Evolutionary conservation across 805 yeast species (phyloP).

Genomic region (Saturnispora halmiae): DNA sequence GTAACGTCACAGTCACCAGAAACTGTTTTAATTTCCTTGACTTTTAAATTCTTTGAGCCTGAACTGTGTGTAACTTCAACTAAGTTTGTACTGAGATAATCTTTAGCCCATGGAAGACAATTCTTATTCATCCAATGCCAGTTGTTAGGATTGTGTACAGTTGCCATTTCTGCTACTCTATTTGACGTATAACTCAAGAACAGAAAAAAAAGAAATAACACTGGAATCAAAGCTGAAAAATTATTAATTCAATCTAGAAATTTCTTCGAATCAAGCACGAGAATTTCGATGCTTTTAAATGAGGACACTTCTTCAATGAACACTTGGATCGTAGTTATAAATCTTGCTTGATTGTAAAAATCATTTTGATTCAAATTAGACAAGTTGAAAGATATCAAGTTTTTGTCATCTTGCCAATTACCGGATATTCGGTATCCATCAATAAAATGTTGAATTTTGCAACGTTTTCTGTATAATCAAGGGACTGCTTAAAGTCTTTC

Average conservation of each 20-base stretch:
- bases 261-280: background rate
- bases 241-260: too few species aligned
- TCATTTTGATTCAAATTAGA: background rate
- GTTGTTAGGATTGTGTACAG: constrained; percentile 88
- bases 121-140: constrained; percentile 99
- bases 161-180: constrained; percentile 38
- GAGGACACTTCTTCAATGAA: constrained; percentile 7
- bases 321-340: constrained; percentile 12
- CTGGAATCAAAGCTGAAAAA: too few species aligned
- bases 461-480: background rate
- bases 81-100: constrained; percentile 58
- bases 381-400: constrained; percentile 15
- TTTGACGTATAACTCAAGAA: too few species aligned
- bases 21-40: constrained; percentile 34
- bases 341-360: constrained; percentile 1
- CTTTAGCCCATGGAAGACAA: constrained; percentile 83
- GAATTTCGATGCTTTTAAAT: background rate
- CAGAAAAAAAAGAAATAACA: too few species aligned
- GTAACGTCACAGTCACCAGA: constrained; percentile 77
- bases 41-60: constrained; percentile 29
- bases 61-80: constrained; percentile 35
- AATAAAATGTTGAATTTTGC: constrained; percentile 13
- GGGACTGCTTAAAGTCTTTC: background rate
- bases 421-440: constrained; percentile 10
- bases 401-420: constrained; percentile 16